Percentiles rank a stretch among this genome's conserved stretches.
Evolutionary conservation across 1,284 basidiomycete species (phyloP).

Genomic region (Cryptococcus hybrid): DNA sequence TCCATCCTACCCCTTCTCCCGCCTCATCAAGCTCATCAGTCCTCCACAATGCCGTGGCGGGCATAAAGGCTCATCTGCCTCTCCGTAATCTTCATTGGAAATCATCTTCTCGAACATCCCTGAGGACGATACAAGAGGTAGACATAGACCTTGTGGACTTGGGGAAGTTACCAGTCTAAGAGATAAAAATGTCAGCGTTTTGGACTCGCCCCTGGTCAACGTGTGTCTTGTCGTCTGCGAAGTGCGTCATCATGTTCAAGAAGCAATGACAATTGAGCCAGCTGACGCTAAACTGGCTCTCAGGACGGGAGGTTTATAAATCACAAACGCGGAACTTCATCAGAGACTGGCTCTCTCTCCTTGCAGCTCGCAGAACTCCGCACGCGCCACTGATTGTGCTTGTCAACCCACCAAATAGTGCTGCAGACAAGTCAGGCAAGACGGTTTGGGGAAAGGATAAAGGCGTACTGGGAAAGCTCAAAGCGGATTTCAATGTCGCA

Average conservation of each 20-base stretch:
- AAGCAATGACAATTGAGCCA: not conserved
- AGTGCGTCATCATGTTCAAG: slow-evolving; percentile 53
- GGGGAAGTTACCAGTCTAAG: slow-evolving; percentile 52
- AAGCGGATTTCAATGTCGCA: slow-evolving; percentile 85
- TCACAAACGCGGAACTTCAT: slow-evolving; percentile 75
- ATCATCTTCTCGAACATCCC: slow-evolving; percentile 62
- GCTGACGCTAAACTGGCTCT: not conserved
- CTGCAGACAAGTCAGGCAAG: slow-evolving; percentile 58
- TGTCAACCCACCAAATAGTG: slow-evolving; percentile 55
- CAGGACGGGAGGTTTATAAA: slow-evolving; percentile 86
- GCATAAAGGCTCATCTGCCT: slow-evolving; percentile 71
- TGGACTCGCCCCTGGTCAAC: slow-evolving; percentile 82
- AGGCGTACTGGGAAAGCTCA: slow-evolving; percentile 81
- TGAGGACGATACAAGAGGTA: slow-evolving; percentile 85
- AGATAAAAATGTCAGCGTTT: slow-evolving; percentile 62
- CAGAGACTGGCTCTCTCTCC: slow-evolving; percentile 78
- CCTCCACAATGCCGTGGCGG: slow-evolving; percentile 59
- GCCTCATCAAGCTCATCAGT: slow-evolving; percentile 7
- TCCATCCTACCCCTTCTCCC: slow-evolving; percentile 22
- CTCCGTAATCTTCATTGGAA: slow-evolving; percentile 91
- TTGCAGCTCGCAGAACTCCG: slow-evolving; percentile 64
- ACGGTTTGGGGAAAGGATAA: slow-evolving; percentile 46
- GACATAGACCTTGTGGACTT: slow-evolving; percentile 69
- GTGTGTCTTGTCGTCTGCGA: slow-evolving; percentile 84
- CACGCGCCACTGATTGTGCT: slow-evolving; percentile 90